phyloP scores from a whole-genome alignment of 176 grass and related monocot genomes.

The Elaeis guineensis region DNA sequence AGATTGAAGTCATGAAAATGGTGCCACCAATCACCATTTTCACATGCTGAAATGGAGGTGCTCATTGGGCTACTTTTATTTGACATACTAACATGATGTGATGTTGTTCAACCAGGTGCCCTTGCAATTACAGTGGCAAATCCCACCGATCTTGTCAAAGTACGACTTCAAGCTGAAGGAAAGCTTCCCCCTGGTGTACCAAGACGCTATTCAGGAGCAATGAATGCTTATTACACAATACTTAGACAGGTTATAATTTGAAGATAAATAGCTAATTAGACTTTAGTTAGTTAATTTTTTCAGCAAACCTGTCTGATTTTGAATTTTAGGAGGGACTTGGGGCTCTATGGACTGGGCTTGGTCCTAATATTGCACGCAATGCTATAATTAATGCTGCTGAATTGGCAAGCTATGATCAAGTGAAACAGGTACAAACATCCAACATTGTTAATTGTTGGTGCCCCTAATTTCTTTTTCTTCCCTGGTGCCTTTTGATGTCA shows the following conservation, averaged over 20 bases:
- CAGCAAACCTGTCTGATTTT: neutral
- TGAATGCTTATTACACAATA: constrained; percentile 80
- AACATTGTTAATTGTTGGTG: neutral
- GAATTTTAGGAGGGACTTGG: constrained; percentile 61
- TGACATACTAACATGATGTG: constrained; percentile 5
- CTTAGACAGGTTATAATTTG: constrained; percentile 37
- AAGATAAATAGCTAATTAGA: too few species aligned
- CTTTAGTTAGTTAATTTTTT: neutral
- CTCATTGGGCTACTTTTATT: neutral
- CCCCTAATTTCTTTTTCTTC: neutral
- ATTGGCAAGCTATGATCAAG: constrained; percentile 94
- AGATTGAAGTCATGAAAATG: too few species aligned
- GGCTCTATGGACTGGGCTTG: constrained; percentile 64
- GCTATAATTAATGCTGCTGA: constrained; percentile 93
- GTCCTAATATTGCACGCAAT: constrained; percentile 78
- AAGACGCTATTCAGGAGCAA: constrained; percentile 61
- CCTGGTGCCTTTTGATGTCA: constrained; percentile 1
- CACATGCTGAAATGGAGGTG: too few species aligned
- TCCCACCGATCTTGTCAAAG: constrained; percentile 95
- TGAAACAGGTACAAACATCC: constrained; percentile 49
- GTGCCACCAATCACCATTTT: too few species aligned
- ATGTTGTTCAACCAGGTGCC: constrained; percentile 46
- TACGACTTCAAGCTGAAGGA: constrained; percentile 78
- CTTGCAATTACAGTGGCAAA: constrained; percentile 79
- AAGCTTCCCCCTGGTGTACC: constrained; percentile 66